A percentile compares a stretch with the other conserved stretches of the same genome.
Evolutionary conservation across 2,329 filamentous ascomycete species (phyloP).

Genomic region (Colletotrichum orbiculare): DNA sequence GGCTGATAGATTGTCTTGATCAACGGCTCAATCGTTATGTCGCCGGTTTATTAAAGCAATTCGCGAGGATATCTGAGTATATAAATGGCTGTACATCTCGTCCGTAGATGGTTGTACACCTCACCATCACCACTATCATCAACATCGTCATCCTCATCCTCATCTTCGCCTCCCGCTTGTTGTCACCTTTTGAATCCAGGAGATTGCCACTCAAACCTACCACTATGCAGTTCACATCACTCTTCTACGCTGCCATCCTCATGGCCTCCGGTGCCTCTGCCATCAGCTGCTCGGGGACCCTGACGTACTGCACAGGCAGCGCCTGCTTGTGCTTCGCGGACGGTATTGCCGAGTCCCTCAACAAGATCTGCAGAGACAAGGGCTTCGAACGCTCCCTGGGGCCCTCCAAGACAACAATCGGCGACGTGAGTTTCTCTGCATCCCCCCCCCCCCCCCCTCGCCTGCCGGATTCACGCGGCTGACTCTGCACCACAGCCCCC

Average conservation of each 20-base stretch:
- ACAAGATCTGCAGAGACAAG: neutral
- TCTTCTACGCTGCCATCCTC: neutral
- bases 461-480: no score
- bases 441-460: no score
- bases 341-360: neutral
- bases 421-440: neutral
- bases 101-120: no score
- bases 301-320: slow-evolving; percentile 10
- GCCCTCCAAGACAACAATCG: slow-evolving; percentile 7
- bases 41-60: no score
- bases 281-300: neutral
- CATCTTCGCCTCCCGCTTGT: neutral
- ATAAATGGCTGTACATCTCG: no score
- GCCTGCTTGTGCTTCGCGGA: slow-evolving; percentile 5
- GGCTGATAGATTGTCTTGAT: no score
- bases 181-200: neutral
- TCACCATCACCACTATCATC: no score
- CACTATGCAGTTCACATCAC: neutral
- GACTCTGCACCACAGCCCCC: no score
- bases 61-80: no score
- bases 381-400: slow-evolving; percentile 22
- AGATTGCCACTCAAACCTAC: neutral
- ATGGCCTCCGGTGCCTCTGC: slow-evolving; percentile 2
- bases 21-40: no score
- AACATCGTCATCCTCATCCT: neutral